These are phyloP conservation scores for Selenicereus undatus DNA, from an alignment of 148 eudicot genomes.

Conservation along the genomic window DNA sequence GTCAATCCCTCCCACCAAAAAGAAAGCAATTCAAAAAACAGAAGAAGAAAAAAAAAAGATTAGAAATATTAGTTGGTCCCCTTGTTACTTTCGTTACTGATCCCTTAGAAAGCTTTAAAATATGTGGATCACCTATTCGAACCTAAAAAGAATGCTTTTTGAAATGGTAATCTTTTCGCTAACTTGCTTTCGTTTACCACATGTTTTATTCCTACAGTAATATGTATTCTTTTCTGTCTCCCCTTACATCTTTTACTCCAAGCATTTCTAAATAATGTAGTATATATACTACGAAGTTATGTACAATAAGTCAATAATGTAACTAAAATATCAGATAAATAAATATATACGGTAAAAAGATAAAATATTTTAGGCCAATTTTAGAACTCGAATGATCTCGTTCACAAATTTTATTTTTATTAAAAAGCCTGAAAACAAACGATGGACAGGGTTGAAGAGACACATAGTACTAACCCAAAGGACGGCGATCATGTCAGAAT, in stretches of 20 bases:
- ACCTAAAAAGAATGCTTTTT: slow-evolving; percentile 9
- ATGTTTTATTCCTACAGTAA: background rate
- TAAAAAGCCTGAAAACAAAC: background rate
- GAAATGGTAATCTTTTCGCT: slow-evolving; percentile 19
- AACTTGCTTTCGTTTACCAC: background rate
- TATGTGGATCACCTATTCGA: slow-evolving; percentile 16
- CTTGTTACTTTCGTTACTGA: background rate
- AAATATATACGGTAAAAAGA: too few species aligned
- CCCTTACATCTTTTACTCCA: background rate
- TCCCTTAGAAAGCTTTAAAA: background rate
- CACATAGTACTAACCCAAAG: slow-evolving; percentile 49
- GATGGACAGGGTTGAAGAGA: background rate
- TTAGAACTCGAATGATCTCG: too few species aligned
- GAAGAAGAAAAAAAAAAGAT: too few species aligned
- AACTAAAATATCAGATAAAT: too few species aligned
- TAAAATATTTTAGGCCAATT: too few species aligned
- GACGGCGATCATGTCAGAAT: slow-evolving; percentile 65
- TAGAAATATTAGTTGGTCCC: background rate
- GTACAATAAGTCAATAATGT: too few species aligned
- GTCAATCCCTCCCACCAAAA: slow-evolving; percentile 17
- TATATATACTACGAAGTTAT: too few species aligned
- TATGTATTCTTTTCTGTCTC: background rate
- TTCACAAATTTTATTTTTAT: background rate
- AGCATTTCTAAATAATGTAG: too few species aligned
- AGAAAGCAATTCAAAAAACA: background rate